Evolutionary conservation across 2,329 filamentous ascomycete species (phyloP).

Genomic region (Monosporascus sp.): DNA sequence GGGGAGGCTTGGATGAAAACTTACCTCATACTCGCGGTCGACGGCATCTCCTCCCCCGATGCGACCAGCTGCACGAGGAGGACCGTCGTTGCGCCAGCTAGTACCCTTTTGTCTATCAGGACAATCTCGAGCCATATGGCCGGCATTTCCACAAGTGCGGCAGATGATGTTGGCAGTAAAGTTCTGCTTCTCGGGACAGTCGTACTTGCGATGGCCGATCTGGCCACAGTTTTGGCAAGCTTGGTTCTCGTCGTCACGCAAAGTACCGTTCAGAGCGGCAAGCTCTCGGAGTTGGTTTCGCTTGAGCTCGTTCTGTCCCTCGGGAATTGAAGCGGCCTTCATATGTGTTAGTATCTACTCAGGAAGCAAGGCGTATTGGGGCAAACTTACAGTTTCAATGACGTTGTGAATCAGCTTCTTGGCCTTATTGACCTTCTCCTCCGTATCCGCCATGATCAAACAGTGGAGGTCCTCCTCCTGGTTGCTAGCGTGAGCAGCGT

Average conservation of each 20-base stretch:
- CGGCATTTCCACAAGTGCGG: slow-evolving; percentile 94
- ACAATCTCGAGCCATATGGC: slow-evolving; percentile 97
- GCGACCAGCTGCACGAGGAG: slow-evolving; percentile 53
- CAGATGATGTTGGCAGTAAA: slow-evolving; percentile 99
- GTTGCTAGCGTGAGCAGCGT: slow-evolving; percentile 98
- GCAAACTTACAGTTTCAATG: slow-evolving; percentile 81
- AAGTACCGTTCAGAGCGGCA: slow-evolving; percentile 94
- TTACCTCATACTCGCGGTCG: slow-evolving; percentile 90
- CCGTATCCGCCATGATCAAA: slow-evolving; percentile 98
- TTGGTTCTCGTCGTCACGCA: slow-evolving; percentile 98
- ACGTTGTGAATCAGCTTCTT: slow-evolving; percentile 98
- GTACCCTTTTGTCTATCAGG: slow-evolving; percentile 86
- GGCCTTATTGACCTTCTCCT: slow-evolving; percentile 99
- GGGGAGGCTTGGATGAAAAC: slow-evolving; percentile 23
- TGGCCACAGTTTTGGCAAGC: slow-evolving; percentile 99
- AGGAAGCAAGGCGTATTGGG: not conserved
- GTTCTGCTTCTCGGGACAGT: slow-evolving; percentile 95
- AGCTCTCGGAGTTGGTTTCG: slow-evolving; percentile 97
- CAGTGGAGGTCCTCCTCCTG: slow-evolving; percentile 99
- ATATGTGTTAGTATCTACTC: slow-evolving; percentile 17
- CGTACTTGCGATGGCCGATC: slow-evolving; percentile 98
- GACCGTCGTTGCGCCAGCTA: slow-evolving; percentile 79
- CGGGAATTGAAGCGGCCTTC: slow-evolving; percentile 94
- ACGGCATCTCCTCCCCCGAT: slow-evolving; percentile 77
- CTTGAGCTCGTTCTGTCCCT: slow-evolving; percentile 98